Percentiles rank a stretch among this genome's conserved stretches.
phyloP scores from a whole-genome alignment of 129 eudicot species.

The Pulicaria dysenterica region DNA sequence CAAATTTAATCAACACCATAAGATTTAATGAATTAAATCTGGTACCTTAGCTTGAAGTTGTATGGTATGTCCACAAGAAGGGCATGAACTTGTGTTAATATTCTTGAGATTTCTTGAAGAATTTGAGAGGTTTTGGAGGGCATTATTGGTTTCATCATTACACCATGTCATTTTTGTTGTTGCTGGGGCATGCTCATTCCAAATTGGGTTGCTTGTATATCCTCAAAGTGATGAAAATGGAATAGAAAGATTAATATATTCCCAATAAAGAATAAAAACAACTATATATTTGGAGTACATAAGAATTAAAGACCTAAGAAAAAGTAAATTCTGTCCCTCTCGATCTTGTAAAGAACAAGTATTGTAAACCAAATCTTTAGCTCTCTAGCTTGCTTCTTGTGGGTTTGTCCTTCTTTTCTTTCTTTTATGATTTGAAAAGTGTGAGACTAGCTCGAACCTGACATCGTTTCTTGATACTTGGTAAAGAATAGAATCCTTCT shows the following conservation, averaged over 20 bases:
- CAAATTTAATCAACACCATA: neutral
- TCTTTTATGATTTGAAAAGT: constrained; percentile 19
- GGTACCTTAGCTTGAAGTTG: constrained; percentile 63
- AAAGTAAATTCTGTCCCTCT: constrained; percentile 36
- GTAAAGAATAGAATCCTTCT: constrained; percentile 46
- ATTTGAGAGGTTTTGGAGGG: constrained; percentile 46
- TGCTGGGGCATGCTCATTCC: constrained; percentile 40
- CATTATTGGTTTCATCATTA: constrained; percentile 33
- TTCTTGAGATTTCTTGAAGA: constrained; percentile 33
- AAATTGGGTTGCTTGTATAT: constrained; percentile 36
- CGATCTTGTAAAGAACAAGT: constrained; percentile 13
- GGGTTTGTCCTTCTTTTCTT: constrained; percentile 30
- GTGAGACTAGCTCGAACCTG: constrained; percentile 29
- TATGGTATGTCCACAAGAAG: constrained; percentile 83
- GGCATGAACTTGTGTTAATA: constrained; percentile 50
- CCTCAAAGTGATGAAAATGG: constrained; percentile 40
- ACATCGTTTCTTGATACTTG: constrained; percentile 28
- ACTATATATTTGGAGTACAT: constrained; percentile 32
- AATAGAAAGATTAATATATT: constrained; percentile 24
- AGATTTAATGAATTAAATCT: neutral
- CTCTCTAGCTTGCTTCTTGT: constrained; percentile 27
- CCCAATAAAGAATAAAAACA: constrained; percentile 26
- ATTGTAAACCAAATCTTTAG: constrained; percentile 28
- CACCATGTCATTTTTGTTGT: constrained; percentile 62
- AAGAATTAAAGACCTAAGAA: constrained; percentile 24